Evolutionary conservation across 345 rosid genomes (phyloP).

Genomic region (Eucalyptus tenuipes): DNA sequence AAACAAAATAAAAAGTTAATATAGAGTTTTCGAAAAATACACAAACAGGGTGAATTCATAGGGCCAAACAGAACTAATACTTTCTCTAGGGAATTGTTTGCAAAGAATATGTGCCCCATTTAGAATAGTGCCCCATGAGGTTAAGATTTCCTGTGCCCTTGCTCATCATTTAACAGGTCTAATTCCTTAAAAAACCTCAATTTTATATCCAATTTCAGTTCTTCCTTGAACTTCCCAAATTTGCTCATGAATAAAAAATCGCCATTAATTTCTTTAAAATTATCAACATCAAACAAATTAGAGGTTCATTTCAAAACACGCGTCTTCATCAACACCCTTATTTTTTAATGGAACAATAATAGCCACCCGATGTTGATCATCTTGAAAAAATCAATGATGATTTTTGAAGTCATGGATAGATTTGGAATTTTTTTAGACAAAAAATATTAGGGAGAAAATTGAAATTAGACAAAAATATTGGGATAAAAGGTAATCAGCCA

Average conservation of each 20-base stretch:
- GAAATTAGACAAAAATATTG: no score
- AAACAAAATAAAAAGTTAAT: neutral
- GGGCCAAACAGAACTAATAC: neutral
- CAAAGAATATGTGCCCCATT: neutral
- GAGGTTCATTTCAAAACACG: neutral
- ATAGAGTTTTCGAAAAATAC: neutral
- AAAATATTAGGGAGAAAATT: neutral
- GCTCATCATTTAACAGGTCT: neutral
- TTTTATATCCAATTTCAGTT: neutral
- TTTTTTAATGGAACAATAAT: neutral
- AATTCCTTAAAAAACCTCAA: neutral
- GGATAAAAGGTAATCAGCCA: no score
- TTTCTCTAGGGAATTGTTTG: neutral
- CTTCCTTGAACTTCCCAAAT: no score
- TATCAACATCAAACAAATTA: fast-evolving
- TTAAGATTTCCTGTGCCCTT: neutral
- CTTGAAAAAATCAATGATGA: neutral
- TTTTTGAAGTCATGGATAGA: neutral
- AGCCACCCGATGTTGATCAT: neutral
- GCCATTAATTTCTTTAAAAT: neutral
- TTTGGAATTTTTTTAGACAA: neutral
- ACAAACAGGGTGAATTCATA: neutral
- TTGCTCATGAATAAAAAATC: neutral
- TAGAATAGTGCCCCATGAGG: neutral
- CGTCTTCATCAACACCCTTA: fast-evolving